Evolutionary conservation across 441 rosid genomes (phyloP).

Genomic region (Populus tomentosa): DNA sequence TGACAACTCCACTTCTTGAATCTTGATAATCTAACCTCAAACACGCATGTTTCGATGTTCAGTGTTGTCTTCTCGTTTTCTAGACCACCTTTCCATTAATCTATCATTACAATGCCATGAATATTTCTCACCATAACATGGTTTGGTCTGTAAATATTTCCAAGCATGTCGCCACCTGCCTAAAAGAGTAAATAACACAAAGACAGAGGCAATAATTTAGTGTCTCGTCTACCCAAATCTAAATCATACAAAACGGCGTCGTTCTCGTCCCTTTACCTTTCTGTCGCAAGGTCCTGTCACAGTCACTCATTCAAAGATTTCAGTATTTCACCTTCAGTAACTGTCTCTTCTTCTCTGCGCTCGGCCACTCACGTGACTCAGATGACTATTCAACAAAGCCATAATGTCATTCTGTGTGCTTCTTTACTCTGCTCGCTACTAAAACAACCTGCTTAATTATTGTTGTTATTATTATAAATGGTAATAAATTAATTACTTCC

Average conservation of each 20-base stretch:
- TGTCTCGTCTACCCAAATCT: not conserved
- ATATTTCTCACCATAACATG: not conserved
- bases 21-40: too few relatives aligned
- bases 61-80: conserved; percentile 9
- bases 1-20: not conserved
- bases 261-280: not conserved
- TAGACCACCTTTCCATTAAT: conserved; percentile 7
- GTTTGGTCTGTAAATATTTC: not conserved
- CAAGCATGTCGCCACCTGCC: conserved; percentile 6
- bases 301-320: not conserved
- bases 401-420: not conserved
- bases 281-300: not conserved
- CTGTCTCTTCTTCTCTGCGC: not conserved
- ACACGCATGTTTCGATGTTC: conserved; percentile 2
- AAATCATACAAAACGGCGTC: not conserved
- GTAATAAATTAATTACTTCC: too few relatives aligned
- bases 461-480: too few relatives aligned
- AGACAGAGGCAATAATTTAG: not conserved
- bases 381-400: not conserved
- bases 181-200: not conserved
- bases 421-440: not conserved
- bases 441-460: too few relatives aligned
- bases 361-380: not conserved
- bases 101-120: not conserved
- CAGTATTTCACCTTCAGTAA: not conserved